phyloP scores from a whole-genome alignment of 495 filamentous ascomycete genomes.

The Neurospora sp. region DNA sequence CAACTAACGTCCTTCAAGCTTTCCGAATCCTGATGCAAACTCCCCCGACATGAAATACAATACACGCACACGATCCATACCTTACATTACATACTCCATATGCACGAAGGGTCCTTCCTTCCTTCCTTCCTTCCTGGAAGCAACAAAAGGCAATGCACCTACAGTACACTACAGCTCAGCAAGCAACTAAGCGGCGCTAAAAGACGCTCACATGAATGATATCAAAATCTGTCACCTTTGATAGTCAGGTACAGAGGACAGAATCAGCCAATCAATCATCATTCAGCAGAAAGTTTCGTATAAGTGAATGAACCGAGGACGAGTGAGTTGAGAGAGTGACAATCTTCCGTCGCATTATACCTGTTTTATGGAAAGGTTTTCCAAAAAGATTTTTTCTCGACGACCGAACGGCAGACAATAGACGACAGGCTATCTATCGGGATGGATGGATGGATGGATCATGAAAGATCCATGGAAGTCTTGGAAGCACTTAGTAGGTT shows the following conservation, averaged over 20 bases:
- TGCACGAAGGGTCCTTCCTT: not conserved
- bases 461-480: not conserved
- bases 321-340: no score
- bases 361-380: not conserved
- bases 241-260: not conserved
- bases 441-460: not conserved
- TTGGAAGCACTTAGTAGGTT: not conserved
- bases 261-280: no score
- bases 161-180: no score
- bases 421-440: not conserved
- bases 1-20: no score
- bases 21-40: no score
- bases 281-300: no score
- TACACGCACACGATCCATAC: not conserved
- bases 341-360: not conserved
- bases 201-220: not conserved
- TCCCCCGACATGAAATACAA: not conserved
- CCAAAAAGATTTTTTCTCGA: not conserved
- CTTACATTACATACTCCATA: not conserved
- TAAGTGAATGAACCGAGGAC: no score
- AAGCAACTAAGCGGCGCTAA: not conserved
- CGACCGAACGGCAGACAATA: not conserved
- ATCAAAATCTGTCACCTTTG: not conserved
- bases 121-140: not conserved
- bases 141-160: not conserved